Evolutionary conservation across 768 basidiomycete species (phyloP), one percentile per base, ranked within the genome.

Genomic region (Rhodotorula sphaerocarpa): DNA sequence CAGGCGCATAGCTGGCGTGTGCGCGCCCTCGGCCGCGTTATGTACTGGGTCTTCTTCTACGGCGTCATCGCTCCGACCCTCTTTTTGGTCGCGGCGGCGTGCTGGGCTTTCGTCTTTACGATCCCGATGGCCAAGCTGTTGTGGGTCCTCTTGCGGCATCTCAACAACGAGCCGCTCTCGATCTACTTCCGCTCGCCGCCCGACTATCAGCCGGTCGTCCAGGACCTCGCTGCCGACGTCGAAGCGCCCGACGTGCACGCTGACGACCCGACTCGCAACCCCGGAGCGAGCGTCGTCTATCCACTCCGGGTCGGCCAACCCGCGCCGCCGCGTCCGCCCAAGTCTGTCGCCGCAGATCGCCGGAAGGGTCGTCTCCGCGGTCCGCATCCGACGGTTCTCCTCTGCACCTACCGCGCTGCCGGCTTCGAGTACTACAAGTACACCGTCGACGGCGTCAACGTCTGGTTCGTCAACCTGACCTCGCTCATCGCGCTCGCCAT

Each of bases 121-220:
- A 87, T 99, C 67, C 95, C 95, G 6, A 99, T 99, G 95, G 95
- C 92, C 36, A 93, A 87, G 74, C 81, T 99, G 54, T 89, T 85
- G 70, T 97, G 93, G 93, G 88, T 84, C n/a, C 81, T 99, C 47
- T 80, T 97, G 73, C 84, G 85, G 50, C 81, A 88, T 74, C 80
- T 99, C 54, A 84, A 85, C 72, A 75, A 80, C 56, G 84, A 85
- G 63, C 91, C 95, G 0, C 84, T 85, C 34, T 80, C 81, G 44
- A 86, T 99, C 68, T 88, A 93, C 57, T 97, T 99, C 78, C 91
- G 91, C 69, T 83, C 90, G 6, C 86, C 95, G 14, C 91, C 77
- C 11, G 75, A 73, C 50, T 69, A 66, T 53, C 31, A 36, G 15
- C 42, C 50, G 31, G 44, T 64, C 36, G 87, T 0, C 79, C 43